Evolutionary conservation across 257 asterid species (phyloP).

Genomic region (Lavandula angustifolia): DNA sequence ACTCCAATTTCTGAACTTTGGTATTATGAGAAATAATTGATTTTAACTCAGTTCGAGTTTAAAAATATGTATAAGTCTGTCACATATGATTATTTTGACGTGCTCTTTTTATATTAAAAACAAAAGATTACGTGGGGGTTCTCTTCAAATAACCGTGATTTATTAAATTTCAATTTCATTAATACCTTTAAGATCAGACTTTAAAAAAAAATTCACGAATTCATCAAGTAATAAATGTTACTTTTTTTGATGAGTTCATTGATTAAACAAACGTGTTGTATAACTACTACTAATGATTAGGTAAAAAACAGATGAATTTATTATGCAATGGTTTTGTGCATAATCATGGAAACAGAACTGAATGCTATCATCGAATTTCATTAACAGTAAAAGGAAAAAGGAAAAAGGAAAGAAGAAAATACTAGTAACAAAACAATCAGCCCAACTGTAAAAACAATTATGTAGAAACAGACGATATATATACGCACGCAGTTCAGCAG

Average conservation of each 20-base stretch:
- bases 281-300: neutral
- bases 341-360: neutral
- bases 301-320: neutral
- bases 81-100: no score
- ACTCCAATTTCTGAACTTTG: no score
- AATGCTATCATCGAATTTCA: neutral
- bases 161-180: no score
- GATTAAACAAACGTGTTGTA: neutral
- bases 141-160: no score
- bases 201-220: neutral
- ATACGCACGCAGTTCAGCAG: conserved; percentile 34
- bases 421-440: conserved; percentile 23
- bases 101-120: no score
- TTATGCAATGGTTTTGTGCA: neutral
- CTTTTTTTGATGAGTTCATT: neutral
- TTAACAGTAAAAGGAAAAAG: neutral
- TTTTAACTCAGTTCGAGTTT: no score
- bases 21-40: no score
- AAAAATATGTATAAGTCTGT: no score
- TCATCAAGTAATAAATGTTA: no score
- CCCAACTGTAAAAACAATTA: conserved; percentile 34
- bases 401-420: neutral
- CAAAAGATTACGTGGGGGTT: no score
- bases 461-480: conserved; percentile 26
- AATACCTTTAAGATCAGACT: no score